These are phyloP conservation scores for Chlorella sorokiniana DNA, from an alignment of 139 green algal genomes.

Conservation along the genomic window DNA sequence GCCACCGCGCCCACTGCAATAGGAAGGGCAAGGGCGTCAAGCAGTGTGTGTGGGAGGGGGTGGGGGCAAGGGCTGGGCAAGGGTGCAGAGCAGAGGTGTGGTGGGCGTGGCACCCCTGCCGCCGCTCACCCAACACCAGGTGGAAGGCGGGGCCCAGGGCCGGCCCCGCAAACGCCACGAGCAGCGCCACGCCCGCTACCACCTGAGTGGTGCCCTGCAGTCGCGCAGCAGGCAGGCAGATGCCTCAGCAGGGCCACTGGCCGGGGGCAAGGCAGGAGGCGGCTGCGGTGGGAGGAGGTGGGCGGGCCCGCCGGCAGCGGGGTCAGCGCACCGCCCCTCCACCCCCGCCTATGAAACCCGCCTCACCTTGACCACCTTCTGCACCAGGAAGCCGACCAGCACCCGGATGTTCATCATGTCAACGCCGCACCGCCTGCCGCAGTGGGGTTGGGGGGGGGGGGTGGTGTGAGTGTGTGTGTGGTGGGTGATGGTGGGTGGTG, in stretches of 20 bases:
- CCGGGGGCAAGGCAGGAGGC: too few species aligned
- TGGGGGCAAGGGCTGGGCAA: not conserved
- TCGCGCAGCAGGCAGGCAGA: too few species aligned
- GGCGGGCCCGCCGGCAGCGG: too few species aligned
- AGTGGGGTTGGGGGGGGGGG: too few species aligned
- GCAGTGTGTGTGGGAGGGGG: not conserved
- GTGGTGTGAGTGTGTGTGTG: too few species aligned
- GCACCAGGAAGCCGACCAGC: conserved; percentile 8
- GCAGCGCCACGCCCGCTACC: conserved; percentile 2
- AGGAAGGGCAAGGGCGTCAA: too few species aligned
- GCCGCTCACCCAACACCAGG: not conserved
- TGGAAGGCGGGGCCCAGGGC: not conserved
- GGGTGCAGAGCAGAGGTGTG: not conserved
- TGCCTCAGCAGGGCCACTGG: too few species aligned
- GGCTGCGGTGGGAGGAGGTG: too few species aligned
- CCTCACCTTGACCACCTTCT: conserved; percentile 19
- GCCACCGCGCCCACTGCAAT: conserved; percentile 6
- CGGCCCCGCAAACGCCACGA: conserved; percentile 28
- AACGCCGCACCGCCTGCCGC: not conserved
- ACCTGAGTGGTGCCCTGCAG: conserved; percentile 16
- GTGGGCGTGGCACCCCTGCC: not conserved
- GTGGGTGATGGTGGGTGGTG: too few species aligned
- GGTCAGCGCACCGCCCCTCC: too few species aligned
- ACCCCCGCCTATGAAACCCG: too few species aligned
- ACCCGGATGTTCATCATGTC: conserved; percentile 20